Evolutionary conservation across 768 basidiomycete species (phyloP).

Genomic region (Boletus sensibilis): DNA sequence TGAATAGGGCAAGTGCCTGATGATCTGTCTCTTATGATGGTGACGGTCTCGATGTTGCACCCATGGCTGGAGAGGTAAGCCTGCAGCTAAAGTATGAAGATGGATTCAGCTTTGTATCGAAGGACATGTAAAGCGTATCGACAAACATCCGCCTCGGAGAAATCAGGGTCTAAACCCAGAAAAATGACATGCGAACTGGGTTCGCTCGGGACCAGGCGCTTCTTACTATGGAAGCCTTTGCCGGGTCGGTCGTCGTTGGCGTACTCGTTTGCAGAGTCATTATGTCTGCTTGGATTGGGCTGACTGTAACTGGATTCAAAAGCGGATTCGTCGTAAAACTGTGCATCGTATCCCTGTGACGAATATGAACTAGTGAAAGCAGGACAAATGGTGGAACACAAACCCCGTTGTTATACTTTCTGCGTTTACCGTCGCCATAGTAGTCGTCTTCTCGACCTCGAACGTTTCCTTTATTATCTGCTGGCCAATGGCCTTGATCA

Average conservation of each 20-base stretch:
- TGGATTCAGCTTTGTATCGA: conserved; percentile 37
- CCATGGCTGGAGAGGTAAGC: conserved; percentile 70
- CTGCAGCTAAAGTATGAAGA: conserved; percentile 60
- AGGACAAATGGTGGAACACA: conserved; percentile 25
- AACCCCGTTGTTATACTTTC: conserved; percentile 79
- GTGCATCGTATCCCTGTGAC: conserved; percentile 52
- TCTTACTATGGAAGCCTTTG: conserved; percentile 54
- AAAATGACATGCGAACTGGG: conserved; percentile 94
- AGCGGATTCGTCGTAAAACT: conserved; percentile 48
- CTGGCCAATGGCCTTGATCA: conserved; percentile 44
- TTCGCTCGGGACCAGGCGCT: conserved; percentile 79
- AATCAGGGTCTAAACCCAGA: conserved; percentile 88
- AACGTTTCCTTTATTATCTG: conserved; percentile 38
- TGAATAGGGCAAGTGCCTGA: conserved; percentile 90
- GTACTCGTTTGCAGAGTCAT: conserved; percentile 43
- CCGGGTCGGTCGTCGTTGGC: conserved; percentile 49
- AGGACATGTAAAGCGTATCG: conserved; percentile 34
- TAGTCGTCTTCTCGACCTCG: conserved; percentile 70
- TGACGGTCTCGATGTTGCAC: conserved; percentile 81
- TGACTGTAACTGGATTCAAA: conserved; percentile 36
- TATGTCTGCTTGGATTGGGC: conserved; percentile 30
- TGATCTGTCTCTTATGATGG: conserved; percentile 94
- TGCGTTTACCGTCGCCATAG: conserved; percentile 67
- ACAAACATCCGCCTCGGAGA: conserved; percentile 91
- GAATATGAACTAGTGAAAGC: conserved; percentile 7